Base-by-base conservation (phyloP, 2,329 filamentous ascomycete species). In the Clonostachys chloroleuca region DNA sequence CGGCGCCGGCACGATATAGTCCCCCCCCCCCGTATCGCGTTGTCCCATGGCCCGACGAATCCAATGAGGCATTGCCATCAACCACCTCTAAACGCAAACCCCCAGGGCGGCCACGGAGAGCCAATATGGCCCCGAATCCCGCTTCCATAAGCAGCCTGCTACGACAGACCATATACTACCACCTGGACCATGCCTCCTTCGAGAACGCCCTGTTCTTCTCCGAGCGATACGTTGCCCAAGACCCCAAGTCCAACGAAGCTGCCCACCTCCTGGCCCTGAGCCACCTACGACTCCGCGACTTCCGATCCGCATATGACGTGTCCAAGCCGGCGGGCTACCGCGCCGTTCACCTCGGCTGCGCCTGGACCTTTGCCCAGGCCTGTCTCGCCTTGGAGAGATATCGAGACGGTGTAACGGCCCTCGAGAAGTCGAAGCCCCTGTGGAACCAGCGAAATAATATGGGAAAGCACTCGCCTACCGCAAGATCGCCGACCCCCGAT, bases 171-270 rank as follows among this genome's bases (percentile, higher is more conserved):
- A 72, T 86, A 48, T 70, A 84, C 59, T 84, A 86, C 61, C 81
- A 86, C 57, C 83, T 99, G 65, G 94, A 99, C 74, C 95, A 96
- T 63, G 86, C 91, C 60, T 83, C 92, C 36, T 78, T 87, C 61
- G 84, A 92, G 47, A 97, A 95, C 63, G 94, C 94, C 48, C 83
- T 96, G 40, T 99, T 99, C 70, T 89, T 96, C 51, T 88, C 94
- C 50, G 89, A 92, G 60, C 84, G 94, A 54, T 80, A 96, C 17
- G 79, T 84, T 52, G 92, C 90, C 44, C 88, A 92, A 57, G 92
- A 97, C 58, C 82, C 87, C 20, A 84, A 87, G 58, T 88, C 85
- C 17, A 77, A 81, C 49, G 94, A 99, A 67, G 85, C 89, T 33
- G 77, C 83, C 42, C 92, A 95, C 63, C 80, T 99, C 12, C 74